Base-by-base conservation (phyloP, 805 yeast species). In the Yarrowia keelungensis region DNA sequence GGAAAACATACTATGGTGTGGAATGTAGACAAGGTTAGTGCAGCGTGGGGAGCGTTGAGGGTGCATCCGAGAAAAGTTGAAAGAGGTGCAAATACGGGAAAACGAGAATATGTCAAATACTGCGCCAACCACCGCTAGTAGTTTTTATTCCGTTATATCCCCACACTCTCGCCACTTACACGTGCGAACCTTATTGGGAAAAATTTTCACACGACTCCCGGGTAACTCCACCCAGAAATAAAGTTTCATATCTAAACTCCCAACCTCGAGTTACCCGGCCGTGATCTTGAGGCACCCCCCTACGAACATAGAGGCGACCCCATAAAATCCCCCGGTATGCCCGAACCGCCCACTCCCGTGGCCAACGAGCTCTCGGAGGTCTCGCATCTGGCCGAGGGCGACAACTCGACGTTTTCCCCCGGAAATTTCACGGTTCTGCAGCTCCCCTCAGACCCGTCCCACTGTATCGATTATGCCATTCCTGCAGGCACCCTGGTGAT, bases 401-500 rank as follows among this genome's bases (percentile, higher is more conserved):
- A 59, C 51, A 45, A 59, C 42, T 12, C 50, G 42, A 7, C 42
- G 8, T 41, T 42, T 26, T 43, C 47, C 4, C 8, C 64, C 8
- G 49, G 49, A 14, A 56, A 56, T 12, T 36, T 62, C 56, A 62
- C 67, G n/a, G 39, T 62, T 4, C 26, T 62, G 4, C 43, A 39
- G 32, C 65, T 59, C 15, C 65, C 65, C 12, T 35, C 65, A 8
- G 56, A 49, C 39, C 56, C 69, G 2, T 49, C 70, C 3, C 49
- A 22, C 8, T 68, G 70, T 54, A 67, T 64, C 11, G 67, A 68
- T 32, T 68, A 68, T 39, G 67, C 67, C 9, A 42, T 68, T 19
- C 70, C 70, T 19, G 69, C 70, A 38, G 70, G 70, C 22, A 68
- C 69, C 7, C 32, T 68, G 47, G 70, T 68, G 51, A 50, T 64